phyloP scores from a whole-genome alignment of 768 basidiomycete species.

The Russula griseocarnosa region DNA sequence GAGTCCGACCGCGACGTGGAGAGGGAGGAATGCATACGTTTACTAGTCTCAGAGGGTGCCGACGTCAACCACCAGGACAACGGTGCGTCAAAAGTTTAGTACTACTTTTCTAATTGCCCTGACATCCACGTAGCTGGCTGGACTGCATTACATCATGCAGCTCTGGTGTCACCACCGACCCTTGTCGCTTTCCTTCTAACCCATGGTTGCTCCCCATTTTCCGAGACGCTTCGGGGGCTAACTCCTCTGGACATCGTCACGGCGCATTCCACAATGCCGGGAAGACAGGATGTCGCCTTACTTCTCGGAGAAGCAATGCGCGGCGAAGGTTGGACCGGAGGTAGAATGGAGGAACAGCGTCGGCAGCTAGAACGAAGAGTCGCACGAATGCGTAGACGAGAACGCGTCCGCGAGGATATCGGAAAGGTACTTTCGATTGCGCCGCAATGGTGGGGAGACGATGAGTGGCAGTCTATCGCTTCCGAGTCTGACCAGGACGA shows the following conservation, averaged over 20 bases:
- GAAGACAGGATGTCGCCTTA: constrained; percentile 81
- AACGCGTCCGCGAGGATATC: constrained; percentile 55
- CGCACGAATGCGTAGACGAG: constrained; percentile 51
- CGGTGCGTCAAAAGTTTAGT: constrained; percentile 41
- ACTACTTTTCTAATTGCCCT: neutral
- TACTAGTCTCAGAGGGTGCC: constrained; percentile 75
- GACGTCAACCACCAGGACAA: constrained; percentile 58
- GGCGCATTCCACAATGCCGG: constrained; percentile 74
- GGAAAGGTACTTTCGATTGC: constrained; percentile 53
- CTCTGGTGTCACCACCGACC: constrained; percentile 82
- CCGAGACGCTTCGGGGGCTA: constrained; percentile 69
- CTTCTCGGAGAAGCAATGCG: constrained; percentile 88
- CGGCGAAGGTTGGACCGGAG: constrained; percentile 76
- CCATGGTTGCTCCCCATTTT: constrained; percentile 81
- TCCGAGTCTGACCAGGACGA: constrained; percentile 42
- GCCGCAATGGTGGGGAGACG: constrained; percentile 62
- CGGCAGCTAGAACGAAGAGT: constrained; percentile 53
- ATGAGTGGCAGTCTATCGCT: constrained; percentile 35
- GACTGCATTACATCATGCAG: constrained; percentile 93
- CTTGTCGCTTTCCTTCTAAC: constrained; percentile 90
- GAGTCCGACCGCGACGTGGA: constrained; percentile 83
- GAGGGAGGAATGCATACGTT: constrained; percentile 82
- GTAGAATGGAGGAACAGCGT: constrained; percentile 66
- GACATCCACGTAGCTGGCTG: constrained; percentile 65
- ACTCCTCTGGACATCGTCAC: constrained; percentile 89